A percentile compares a stretch with the other conserved stretches of the same genome.
phyloP scores from a whole-genome alignment of 2,329 filamentous ascomycete species.

The Alternaria viburni region DNA sequence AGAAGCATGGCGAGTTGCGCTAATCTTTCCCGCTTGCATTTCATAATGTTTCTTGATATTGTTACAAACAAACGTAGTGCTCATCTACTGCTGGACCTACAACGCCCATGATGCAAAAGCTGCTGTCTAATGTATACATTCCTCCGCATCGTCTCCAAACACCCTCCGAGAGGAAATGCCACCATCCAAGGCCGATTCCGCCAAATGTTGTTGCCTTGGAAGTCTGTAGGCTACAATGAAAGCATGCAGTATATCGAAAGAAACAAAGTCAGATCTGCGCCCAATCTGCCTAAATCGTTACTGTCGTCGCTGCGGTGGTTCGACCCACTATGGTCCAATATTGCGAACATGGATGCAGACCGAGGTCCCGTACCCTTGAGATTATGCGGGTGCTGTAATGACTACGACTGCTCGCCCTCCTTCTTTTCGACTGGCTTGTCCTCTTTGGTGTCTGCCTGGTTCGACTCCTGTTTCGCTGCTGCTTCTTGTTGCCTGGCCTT shows the following conservation, averaged over 20 bases:
- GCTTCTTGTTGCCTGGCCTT: slow-evolving; percentile 62
- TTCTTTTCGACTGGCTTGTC: slow-evolving; percentile 24
- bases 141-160: slow-evolving; percentile 21
- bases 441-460: slow-evolving; percentile 36
- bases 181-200: slow-evolving; percentile 23
- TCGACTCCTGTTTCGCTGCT: slow-evolving; percentile 34
- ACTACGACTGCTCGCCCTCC: slow-evolving; percentile 4
- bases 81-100: slow-evolving; percentile 22
- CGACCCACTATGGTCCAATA: not conserved
- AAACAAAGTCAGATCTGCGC: slow-evolving; percentile 5
- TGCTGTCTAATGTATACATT: slow-evolving; percentile 43
- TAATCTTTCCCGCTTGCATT: not conserved
- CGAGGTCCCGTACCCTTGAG: not conserved
- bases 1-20: not conserved
- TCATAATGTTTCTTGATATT: slow-evolving; percentile 11
- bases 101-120: slow-evolving; percentile 41
- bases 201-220: not conserved
- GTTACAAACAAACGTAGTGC: slow-evolving; percentile 20
- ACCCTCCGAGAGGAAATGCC: slow-evolving; percentile 20
- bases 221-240: not conserved
- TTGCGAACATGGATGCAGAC: not conserved
- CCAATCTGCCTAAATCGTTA: slow-evolving; percentile 19
- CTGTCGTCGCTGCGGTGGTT: slow-evolving; percentile 19
- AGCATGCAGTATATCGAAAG: slow-evolving; percentile 6
- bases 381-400: not conserved